A percentile compares a stretch with the other conserved stretches of the same genome.
Evolutionary conservation across 495 filamentous ascomycete species (phyloP).

Genomic region (Jackrogersella minutella): DNA sequence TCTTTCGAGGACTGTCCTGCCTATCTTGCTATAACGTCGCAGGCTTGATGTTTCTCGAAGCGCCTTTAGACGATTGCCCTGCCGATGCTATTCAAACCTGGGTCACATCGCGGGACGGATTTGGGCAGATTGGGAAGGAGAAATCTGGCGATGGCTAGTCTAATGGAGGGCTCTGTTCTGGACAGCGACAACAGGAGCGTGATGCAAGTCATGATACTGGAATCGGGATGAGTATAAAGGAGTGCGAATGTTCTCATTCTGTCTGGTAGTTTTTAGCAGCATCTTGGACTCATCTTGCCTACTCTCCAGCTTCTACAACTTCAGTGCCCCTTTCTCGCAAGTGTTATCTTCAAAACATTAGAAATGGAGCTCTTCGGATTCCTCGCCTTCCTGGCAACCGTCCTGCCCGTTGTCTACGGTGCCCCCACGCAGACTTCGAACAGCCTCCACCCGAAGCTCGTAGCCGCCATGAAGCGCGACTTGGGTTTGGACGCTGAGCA

Average conservation of each 20-base stretch:
- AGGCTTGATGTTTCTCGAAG: constrained; percentile 15
- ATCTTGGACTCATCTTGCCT: constrained; percentile 37
- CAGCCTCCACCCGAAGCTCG: constrained; percentile 42
- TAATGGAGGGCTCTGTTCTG: constrained; percentile 32
- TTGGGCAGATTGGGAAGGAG: constrained; percentile 41
- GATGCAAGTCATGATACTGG: constrained; percentile 36
- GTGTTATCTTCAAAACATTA: constrained; percentile 32
- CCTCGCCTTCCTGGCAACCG: constrained; percentile 40
- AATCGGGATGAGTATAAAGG: constrained; percentile 40
- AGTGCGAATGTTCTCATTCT: constrained; percentile 31
- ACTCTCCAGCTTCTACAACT: constrained; percentile 30
- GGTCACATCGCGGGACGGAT: constrained; percentile 33
- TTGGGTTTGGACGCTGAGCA: constrained; percentile 39
- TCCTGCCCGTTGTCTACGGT: constrained; percentile 43
- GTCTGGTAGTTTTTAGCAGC: constrained; percentile 39
- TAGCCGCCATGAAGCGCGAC: constrained; percentile 44
- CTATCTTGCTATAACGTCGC: constrained; percentile 33
- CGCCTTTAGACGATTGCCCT: constrained; percentile 37
- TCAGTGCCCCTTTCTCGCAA: constrained; percentile 27
- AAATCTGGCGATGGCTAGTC: constrained; percentile 28
- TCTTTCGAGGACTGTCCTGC: constrained; percentile 24
- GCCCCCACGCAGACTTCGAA: constrained; percentile 33
- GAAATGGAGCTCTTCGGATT: constrained; percentile 41
- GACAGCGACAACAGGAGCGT: constrained; percentile 33
- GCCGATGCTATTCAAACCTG: constrained; percentile 30